Conservation (phyloP, 495 filamentous ascomycete genomes). For the Xylaria flabelliformis region DNA sequence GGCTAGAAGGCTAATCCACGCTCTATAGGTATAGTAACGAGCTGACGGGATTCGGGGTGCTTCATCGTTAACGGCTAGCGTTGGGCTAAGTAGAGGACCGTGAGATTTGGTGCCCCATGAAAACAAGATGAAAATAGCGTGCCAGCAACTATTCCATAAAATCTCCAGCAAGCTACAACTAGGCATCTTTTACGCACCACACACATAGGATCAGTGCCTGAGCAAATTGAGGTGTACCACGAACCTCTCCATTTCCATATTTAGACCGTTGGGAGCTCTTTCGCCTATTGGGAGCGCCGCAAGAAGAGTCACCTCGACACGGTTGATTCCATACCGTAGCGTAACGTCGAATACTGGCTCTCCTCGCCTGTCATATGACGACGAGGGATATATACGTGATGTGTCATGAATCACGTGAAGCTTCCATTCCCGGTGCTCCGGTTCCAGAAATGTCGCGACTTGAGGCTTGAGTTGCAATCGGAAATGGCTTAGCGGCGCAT, state of each 20-base stretch:
- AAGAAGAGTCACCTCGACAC: constrained; percentile 69
- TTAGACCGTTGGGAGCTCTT: constrained; percentile 59
- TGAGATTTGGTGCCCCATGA: background rate
- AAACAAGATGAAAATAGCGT: background rate
- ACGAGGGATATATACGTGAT: constrained; percentile 46
- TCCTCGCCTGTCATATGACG: constrained; percentile 37
- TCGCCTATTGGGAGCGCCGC: constrained; percentile 66
- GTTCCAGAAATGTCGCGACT: constrained; percentile 57
- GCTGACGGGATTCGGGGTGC: background rate
- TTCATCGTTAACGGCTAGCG: background rate
- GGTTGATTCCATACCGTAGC: constrained; percentile 67
- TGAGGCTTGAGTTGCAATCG: constrained; percentile 69
- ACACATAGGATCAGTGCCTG: constrained; percentile 26
- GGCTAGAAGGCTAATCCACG: background rate
- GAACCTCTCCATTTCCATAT: constrained; percentile 72
- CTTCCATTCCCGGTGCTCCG: constrained; percentile 66
- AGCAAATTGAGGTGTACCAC: constrained; percentile 65
- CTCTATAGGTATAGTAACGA: background rate
- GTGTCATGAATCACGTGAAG: constrained; percentile 65
- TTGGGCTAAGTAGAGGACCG: background rate
- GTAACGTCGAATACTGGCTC: constrained; percentile 66
- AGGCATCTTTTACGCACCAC: background rate
- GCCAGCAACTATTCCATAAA: background rate
- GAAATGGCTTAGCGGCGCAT: constrained; percentile 66
- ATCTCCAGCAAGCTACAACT: background rate